A percentile compares a stretch with the other conserved stretches of the same genome.
These are phyloP conservation scores for Cladosporium velox DNA, from an alignment of 2,329 filamentous ascomycete species.

Conservation along the genomic window DNA sequence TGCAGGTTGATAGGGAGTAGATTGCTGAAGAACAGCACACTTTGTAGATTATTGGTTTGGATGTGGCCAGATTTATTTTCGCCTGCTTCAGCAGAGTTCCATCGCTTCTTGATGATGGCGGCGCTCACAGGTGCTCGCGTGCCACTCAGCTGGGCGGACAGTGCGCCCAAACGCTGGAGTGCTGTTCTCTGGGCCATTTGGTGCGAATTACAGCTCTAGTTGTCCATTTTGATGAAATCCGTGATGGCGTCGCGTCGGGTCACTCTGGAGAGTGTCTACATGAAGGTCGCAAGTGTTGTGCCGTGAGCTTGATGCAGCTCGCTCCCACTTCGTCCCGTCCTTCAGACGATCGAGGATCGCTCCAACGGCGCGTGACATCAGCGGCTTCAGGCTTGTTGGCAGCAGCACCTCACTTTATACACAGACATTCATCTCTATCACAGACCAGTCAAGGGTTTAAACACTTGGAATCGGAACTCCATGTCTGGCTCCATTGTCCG, in stretches of 20 bases:
- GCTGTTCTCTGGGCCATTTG: slow-evolving; percentile 19
- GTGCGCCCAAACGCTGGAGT: slow-evolving; percentile 21
- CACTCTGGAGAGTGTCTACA: background rate
- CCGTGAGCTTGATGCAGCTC: background rate
- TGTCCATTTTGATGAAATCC: background rate
- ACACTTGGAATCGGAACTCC: background rate
- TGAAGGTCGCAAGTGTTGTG: background rate
- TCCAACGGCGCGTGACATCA: slow-evolving; percentile 4
- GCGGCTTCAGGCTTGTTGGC: background rate
- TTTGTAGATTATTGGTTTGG: slow-evolving; percentile 71
- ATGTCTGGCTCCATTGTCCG: background rate
- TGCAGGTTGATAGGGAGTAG: slow-evolving; percentile 79
- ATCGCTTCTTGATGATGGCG: slow-evolving; percentile 27
- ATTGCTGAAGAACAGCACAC: slow-evolving; percentile 88
- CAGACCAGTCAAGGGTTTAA: background rate
- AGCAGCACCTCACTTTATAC: background rate
- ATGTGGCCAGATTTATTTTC: slow-evolving; percentile 80
- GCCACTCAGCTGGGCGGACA: slow-evolving; percentile 16
- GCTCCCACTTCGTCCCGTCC: background rate
- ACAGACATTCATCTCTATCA: background rate
- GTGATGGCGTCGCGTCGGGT: background rate
- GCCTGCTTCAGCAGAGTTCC: slow-evolving; percentile 48
- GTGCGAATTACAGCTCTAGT: background rate
- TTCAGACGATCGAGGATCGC: background rate
- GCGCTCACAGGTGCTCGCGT: background rate